Conservation (phyloP, 148 eudicot species). For the Dianthus caryophyllus region DNA sequence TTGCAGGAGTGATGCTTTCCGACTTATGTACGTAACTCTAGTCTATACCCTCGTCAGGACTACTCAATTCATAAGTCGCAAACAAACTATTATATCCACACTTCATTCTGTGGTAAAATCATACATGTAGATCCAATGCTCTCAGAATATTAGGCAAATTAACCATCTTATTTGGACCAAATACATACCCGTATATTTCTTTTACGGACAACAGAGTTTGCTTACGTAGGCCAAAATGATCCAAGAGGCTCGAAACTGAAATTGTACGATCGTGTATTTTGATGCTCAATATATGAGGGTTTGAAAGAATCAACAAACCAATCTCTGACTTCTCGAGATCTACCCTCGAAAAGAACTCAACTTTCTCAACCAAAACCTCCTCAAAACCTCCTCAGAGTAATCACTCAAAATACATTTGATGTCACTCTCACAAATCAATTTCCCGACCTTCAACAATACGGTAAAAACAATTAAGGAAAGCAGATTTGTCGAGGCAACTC, state of each 20-base stretch:
- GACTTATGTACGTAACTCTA: constrained; percentile 28
- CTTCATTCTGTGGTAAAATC: constrained; percentile 54
- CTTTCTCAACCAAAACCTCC: constrained; percentile 40
- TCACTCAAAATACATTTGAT: constrained; percentile 37
- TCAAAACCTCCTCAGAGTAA: constrained; percentile 40
- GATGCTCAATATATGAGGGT: constrained; percentile 41
- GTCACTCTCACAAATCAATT: constrained; percentile 39
- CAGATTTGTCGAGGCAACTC: too few relatives aligned
- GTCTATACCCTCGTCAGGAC: constrained; percentile 41
- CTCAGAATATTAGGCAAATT: constrained; percentile 57
- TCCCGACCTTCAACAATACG: constrained; percentile 42
- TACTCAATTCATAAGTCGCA: constrained; percentile 28
- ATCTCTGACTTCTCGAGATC: constrained; percentile 39
- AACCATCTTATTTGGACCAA: constrained; percentile 53
- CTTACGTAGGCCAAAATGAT: constrained; percentile 41
- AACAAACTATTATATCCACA: constrained; percentile 33
- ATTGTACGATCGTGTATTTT: constrained; percentile 36
- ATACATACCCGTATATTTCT: constrained; percentile 45
- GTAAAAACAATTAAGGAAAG: too few relatives aligned
- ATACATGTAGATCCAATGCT: constrained; percentile 54
- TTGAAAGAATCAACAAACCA: constrained; percentile 50
- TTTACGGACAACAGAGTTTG: constrained; percentile 24
- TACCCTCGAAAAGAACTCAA: constrained; percentile 53
- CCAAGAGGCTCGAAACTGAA: constrained; percentile 50
- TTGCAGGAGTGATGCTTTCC: constrained; percentile 27